Base-by-base conservation (phyloP, 1,139 yeast species). In the Yamadazyma kanchanaburiensis region DNA sequence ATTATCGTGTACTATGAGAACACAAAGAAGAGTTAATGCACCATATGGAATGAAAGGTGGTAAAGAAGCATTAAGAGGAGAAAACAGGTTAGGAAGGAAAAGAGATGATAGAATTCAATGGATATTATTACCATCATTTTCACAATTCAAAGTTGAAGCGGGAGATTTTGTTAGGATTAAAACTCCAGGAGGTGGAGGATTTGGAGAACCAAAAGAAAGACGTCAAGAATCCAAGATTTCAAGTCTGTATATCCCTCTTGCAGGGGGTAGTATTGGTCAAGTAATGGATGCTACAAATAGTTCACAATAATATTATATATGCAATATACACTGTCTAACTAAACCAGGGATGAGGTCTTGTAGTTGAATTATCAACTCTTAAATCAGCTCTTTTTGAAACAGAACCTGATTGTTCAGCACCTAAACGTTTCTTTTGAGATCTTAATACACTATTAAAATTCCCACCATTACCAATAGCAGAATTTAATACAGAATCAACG, bases 181-280 rank as follows among this genome's bases (percentile, higher is more conserved):
- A 40, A 72, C 77, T 0, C 77, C 78, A 3, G 77, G 78, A 24
- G 78, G 76, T 19, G 79, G 77, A 15, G 79, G 74, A 0, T 71
- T 52, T 43, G 78, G 77, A 6, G 35, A 24, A 4, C 36, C 37
- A 8, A 18, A 30, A 2, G 41, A 33, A 14, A 25, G 18, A 14
- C 7, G 10, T 7, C 10, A 15, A 8, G n/a, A 15, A 14, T 10
- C 9, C n/a, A 11, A 14, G 6, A 6, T 5, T 7, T 7, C 14
- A 17, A 17, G 5, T n/a, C 15, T 10, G 2, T 22, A 37, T 27
- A 26, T 33, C 15, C 36, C 41, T 18, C 7, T 54, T 11, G 46
- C 59, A 9, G 46, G 48, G 24, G 62, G 62, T 6, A 42, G 49
- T 25, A 33, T 56, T 23, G 59, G 53, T 7, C 17, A 28, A 16